Base-by-base conservation (phyloP, 768 basidiomycete genomes). In the Pleurotus ostreatus region DNA sequence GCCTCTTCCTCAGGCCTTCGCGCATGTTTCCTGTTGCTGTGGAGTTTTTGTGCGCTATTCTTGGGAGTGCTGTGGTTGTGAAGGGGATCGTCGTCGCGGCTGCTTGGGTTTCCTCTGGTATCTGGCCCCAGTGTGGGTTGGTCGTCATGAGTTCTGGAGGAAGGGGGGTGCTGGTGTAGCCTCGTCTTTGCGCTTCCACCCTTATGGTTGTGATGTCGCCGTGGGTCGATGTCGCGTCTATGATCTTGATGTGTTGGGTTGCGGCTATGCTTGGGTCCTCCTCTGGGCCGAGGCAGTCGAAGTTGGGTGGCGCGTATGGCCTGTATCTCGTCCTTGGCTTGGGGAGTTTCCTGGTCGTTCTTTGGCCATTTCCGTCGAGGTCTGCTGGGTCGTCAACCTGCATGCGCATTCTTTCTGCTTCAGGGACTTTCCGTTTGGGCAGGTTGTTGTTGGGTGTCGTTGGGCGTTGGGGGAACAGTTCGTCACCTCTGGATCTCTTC, bases 111-210 rank as follows among this genome's bases (percentile, higher is more conserved):
- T 51, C 22, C 5, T 25, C 49, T n/a, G 49, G 49, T 6, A 43
- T 22, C 15, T 16, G 34, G 25, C 37, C 38, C 49, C 49, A 52
- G 49, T 52, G 49, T 5, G 49, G 49, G 49, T 41, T 52, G 13
- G 5, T 40, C 20, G 37, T 26, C 9, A 13, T 7, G n/a, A 26
- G 13, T 13, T 6, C 5, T 12, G n/a, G 15, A 2, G 38, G 38
- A 5, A 37, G 30, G 12, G 49, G 49, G 8, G 15, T 20, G 15
- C 41, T n/a, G 41, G 15, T 43, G 15, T 12, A 9, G 7, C 18
- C 41, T 2, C 12, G 1, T 8, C 7, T 4, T 43, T n/a, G 7
- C 2, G 41, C 18, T 43, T 43, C 13, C 11, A 43, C 8, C 12
- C 40, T 41, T 41, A n/a, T 5, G 41, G 41, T 20, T n/a, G 40